A percentile compares a stretch with the other conserved stretches of the same genome.
phyloP scores from a whole-genome alignment of 2,329 filamentous ascomycete genomes.

The Calycina herbarum region DNA sequence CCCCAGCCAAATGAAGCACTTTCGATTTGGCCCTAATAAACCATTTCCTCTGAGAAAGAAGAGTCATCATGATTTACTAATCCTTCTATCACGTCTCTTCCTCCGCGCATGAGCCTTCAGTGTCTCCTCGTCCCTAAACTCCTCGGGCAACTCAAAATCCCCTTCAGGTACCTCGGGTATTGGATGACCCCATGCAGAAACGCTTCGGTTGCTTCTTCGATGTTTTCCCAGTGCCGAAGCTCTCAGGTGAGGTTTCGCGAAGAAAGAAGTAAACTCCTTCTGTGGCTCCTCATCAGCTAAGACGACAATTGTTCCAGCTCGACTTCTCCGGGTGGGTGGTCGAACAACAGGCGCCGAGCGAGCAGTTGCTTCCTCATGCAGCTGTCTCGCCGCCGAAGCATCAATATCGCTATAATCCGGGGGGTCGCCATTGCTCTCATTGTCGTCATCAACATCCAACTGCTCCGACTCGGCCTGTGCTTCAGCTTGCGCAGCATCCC shows the following conservation, averaged over 20 bases:
- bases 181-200: slow-evolving; percentile 78
- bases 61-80: slow-evolving; percentile 25
- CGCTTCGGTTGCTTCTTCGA: slow-evolving; percentile 67
- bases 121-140: slow-evolving; percentile 46
- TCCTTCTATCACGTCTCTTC: slow-evolving; percentile 48
- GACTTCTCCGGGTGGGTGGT: slow-evolving; percentile 36
- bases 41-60: slow-evolving; percentile 11
- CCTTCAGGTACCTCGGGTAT: slow-evolving; percentile 69
- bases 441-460: slow-evolving; percentile 16
- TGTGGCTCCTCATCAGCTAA: slow-evolving; percentile 35
- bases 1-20: slow-evolving; percentile 39
- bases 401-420: slow-evolving; percentile 71
- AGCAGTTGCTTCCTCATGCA: slow-evolving; percentile 51
- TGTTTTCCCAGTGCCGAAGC: slow-evolving; percentile 74
- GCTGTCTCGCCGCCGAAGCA: slow-evolving; percentile 69
- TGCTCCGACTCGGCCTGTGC: slow-evolving; percentile 42
- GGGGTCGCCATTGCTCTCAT: slow-evolving; percentile 49
- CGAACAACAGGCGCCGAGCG: slow-evolving; percentile 32
- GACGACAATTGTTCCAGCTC: slow-evolving; percentile 25
- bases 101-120: slow-evolving; percentile 61
- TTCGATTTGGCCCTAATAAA: slow-evolving; percentile 34
- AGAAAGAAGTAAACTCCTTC: slow-evolving; percentile 84
- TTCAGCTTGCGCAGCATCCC: slow-evolving; percentile 61
- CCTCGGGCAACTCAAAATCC: slow-evolving; percentile 75
- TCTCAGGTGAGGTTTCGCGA: slow-evolving; percentile 67